Base-by-base conservation (phyloP, 148 eudicot genomes). In the Gaultheria prostrata region DNA sequence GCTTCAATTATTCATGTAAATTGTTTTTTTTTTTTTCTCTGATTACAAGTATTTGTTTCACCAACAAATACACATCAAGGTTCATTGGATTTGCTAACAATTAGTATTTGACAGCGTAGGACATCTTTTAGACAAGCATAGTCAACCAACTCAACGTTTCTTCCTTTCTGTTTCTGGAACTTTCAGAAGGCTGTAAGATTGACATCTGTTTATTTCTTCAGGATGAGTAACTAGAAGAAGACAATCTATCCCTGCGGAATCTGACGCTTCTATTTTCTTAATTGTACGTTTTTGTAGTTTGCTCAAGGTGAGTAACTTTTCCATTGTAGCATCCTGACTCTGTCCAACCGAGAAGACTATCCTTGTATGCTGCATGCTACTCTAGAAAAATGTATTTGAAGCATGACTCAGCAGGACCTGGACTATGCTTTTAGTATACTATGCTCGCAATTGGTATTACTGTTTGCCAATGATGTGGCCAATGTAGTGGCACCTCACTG, bases 251-350 rank as follows among this genome's bases (percentile, higher is more conserved):
- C 35, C 84, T 94, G 82, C 90, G 97, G 73, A 97, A 95, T 88
- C 77, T 97, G 91, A 93, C 97, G 30, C 98, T 97, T 87, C 89
- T 97, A 32, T 91, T 97, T 65, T 97, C 95, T 78, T 94, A 91
- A 82, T 89, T 97, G 85, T 93, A 91, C 88, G 87, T 92, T 54
- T 95, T 91, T 85, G 99, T 96, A 87, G 92, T 95, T 86, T 94
- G 98, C 88, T 93, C 98, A 80, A 93, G 99, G 99, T 94, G 78
- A 77, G 75, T 77, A 63, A 56, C 78, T 45, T 53, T 45, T 8
- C 46, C 43, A 48, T 84, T 43, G 28, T 75, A 46, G 8, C 54
- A 15, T 4, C 73, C 65, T 76, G 30, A 46, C 59, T 77, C 32
- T 48, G 26, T 74, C 30, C n/a, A n/a, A n/a, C n/a, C n/a, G n/a